Conservation (phyloP, 345 rosid genomes). For the Aethionema arabicum region DNA sequence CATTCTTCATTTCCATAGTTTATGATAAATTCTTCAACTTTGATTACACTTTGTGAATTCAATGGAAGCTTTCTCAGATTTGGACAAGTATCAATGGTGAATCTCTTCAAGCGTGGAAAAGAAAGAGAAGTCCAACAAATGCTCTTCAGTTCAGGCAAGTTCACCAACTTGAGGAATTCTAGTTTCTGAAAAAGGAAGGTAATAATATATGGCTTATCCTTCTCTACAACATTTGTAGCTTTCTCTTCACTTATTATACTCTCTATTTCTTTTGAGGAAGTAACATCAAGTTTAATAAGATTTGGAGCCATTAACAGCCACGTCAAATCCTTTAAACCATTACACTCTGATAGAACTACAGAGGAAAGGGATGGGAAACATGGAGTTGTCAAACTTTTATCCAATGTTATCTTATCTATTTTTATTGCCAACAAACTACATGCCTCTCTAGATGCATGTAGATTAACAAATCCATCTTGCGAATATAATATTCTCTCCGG, state of each 20-base stretch:
- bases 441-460: no score
- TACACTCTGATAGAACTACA: not conserved
- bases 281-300: not conserved
- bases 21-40: not conserved
- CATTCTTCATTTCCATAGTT: not conserved
- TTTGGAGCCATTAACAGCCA: not conserved
- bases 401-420: no score
- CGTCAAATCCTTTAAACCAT: not conserved
- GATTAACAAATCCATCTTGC: no score
- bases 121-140: not conserved
- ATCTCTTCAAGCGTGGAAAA: not conserved
- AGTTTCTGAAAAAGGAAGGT: not conserved
- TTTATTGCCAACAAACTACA: no score
- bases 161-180: not conserved
- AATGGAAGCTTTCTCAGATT: not conserved
- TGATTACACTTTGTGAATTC: not conserved
- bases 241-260: not conserved
- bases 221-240: not conserved
- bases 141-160: not conserved
- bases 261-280: not conserved
- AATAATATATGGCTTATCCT: no score
- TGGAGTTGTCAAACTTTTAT: no score
- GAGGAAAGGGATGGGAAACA: not conserved
- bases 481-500: no score
- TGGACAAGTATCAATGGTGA: not conserved